Conservation (phyloP, 2,329 filamentous ascomycete species). For the Xylariomycetidae sp. region DNA sequence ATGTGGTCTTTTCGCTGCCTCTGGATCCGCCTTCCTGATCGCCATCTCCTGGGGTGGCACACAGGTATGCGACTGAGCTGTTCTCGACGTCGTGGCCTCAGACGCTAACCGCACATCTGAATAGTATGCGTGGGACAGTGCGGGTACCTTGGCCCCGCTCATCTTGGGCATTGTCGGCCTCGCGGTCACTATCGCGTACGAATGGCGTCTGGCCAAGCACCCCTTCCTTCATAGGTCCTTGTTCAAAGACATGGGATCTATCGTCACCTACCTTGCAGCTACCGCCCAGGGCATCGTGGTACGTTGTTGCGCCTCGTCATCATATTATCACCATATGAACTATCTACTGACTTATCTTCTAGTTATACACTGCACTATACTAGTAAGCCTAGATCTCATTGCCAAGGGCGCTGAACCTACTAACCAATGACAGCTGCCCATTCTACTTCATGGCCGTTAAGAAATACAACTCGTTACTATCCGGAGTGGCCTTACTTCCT, state of each 20-base stretch:
- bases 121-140: slow-evolving; percentile 38
- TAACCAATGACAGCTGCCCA: slow-evolving; percentile 18
- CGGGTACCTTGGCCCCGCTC: slow-evolving; percentile 36
- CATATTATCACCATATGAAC: neutral
- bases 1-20: slow-evolving; percentile 37
- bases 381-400: slow-evolving; percentile 12
- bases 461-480: slow-evolving; percentile 23
- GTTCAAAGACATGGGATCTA: slow-evolving; percentile 24
- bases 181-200: slow-evolving; percentile 32
- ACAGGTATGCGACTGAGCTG: slow-evolving; percentile 7
- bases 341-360: slow-evolving; percentile 5
- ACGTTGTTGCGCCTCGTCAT: slow-evolving; percentile 7
- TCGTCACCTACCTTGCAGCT: slow-evolving; percentile 27
- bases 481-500: slow-evolving; percentile 28
- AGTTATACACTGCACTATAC: slow-evolving; percentile 18
- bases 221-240: slow-evolving; percentile 28
- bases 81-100: neutral
- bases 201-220: slow-evolving; percentile 25
- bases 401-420: too few relatives aligned
- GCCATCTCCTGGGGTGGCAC: slow-evolving; percentile 42
- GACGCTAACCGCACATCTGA: neutral
- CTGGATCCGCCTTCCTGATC: slow-evolving; percentile 39
- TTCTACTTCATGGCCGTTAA: slow-evolving; percentile 35
- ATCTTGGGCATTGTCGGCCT: slow-evolving; percentile 37
- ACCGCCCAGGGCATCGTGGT: slow-evolving; percentile 30